Evolutionary conservation across 768 basidiomycete species (phyloP).

Genomic region (Leucocoprinus birnbaumii): DNA sequence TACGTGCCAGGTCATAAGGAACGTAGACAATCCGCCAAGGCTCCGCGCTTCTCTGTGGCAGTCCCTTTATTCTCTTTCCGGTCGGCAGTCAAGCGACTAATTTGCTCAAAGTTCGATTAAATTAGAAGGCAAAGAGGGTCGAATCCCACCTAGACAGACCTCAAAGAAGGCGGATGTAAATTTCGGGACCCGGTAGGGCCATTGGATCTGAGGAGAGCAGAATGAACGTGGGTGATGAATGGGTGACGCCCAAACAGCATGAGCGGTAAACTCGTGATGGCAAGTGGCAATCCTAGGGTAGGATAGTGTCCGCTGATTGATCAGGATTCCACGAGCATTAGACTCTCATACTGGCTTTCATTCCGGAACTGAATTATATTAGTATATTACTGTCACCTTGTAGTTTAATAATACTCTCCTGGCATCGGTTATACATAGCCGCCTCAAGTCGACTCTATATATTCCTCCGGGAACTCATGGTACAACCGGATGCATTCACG

Average conservation of each 20-base stretch:
- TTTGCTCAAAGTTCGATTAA: neutral
- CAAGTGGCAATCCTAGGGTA: no score
- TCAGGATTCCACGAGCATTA: neutral
- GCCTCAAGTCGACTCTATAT: no score
- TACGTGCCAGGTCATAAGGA: no score
- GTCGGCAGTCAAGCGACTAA: neutral
- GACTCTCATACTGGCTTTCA: neutral
- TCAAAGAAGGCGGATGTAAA: neutral
- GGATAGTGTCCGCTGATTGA: neutral
- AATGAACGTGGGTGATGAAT: neutral
- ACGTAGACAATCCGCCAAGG: no score
- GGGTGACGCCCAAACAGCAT: no score
- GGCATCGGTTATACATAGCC: neutral
- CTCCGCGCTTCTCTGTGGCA: neutral
- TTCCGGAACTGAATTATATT: neutral
- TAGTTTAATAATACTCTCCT: neutral
- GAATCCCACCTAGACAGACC: neutral
- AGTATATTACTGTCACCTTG: neutral
- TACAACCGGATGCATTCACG: no score
- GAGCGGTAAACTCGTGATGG: no score
- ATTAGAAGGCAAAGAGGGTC: neutral
- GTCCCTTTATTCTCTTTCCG: neutral
- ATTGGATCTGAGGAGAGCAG: neutral
- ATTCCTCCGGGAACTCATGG: no score
- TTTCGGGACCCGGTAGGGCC: neutral